Percentiles rank a stretch among this genome's conserved stretches.
Evolutionary conservation across 345 rosid genomes (phyloP).

Genomic region (Hibiscus mutabilis): DNA sequence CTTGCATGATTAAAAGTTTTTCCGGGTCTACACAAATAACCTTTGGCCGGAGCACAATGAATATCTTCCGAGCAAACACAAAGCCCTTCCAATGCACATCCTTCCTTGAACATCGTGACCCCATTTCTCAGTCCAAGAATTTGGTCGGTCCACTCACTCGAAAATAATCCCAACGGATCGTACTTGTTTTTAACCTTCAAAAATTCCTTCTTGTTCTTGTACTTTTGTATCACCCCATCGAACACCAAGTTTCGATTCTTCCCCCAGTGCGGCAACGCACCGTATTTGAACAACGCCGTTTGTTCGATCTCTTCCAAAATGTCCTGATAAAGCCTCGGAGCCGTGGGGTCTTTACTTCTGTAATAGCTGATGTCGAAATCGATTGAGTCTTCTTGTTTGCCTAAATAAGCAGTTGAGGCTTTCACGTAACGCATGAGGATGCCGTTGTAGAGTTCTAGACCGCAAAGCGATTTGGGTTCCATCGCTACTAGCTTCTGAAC

Average conservation of each 20-base stretch:
- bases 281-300: neutral
- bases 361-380: neutral
- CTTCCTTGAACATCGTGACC: neutral
- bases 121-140: neutral
- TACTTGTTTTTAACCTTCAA: neutral
- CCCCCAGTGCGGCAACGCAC: neutral
- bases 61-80: neutral
- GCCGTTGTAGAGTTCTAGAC: neutral
- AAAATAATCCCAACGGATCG: neutral
- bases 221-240: neutral
- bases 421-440: neutral
- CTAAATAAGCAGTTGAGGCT: neutral
- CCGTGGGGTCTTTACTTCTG: neutral
- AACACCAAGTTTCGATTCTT: neutral
- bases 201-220: neutral
- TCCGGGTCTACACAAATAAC: neutral
- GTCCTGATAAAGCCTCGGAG: neutral
- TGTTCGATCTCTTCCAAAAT: neutral
- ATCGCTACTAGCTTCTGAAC: neutral
- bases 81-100: neutral
- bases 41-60: neutral
- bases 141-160: neutral
- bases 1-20: neutral
- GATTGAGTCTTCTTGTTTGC: neutral
- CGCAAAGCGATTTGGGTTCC: neutral